Evolutionary conservation across 2,329 filamentous ascomycete species (phyloP).

Genomic region (Botrytis squamosa): DNA sequence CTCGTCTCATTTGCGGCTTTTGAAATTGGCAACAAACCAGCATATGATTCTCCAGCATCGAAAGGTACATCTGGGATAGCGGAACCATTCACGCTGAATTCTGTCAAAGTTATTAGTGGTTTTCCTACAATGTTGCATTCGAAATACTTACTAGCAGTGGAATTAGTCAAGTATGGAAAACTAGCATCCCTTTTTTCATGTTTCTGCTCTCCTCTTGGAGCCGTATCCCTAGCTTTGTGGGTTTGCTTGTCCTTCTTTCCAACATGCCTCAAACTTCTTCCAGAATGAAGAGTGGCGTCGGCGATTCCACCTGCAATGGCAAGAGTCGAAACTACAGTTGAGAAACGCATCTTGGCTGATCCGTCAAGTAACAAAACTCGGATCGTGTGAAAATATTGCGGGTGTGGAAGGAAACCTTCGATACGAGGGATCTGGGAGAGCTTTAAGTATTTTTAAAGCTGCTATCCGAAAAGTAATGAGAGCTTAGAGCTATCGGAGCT

Average conservation of each 20-base stretch:
- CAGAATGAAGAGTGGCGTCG: slow-evolving; percentile 13
- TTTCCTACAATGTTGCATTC: not conserved
- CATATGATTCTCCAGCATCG: slow-evolving; percentile 65
- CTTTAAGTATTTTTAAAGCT: not conserved
- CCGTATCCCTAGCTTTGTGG: not conserved
- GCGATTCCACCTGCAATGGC: slow-evolving; percentile 20
- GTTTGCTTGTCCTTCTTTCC: slow-evolving; percentile 17
- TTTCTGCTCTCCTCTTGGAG: not conserved
- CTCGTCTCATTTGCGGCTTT: slow-evolving; percentile 48
- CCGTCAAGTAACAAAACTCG: slow-evolving; percentile 7
- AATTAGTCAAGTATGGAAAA: slow-evolving; percentile 19
- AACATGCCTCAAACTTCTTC: slow-evolving; percentile 22
- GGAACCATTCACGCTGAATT: slow-evolving; percentile 20
- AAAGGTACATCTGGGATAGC: slow-evolving; percentile 63
- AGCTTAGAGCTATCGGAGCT: not conserved
- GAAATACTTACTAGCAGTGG: slow-evolving; percentile 19
- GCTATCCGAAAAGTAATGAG: not conserved
- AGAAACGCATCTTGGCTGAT: slow-evolving; percentile 23
- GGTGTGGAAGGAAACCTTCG: not conserved
- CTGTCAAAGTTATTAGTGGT: not conserved
- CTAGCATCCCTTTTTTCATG: not conserved
- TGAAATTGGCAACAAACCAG: slow-evolving; percentile 60
- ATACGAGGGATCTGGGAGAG: not conserved
- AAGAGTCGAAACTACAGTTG: slow-evolving; percentile 18
- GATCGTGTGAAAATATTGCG: slow-evolving; percentile 5